Conservation (phyloP, 2,329 filamentous ascomycete genomes). For the Tolypocladium tundrense region DNA sequence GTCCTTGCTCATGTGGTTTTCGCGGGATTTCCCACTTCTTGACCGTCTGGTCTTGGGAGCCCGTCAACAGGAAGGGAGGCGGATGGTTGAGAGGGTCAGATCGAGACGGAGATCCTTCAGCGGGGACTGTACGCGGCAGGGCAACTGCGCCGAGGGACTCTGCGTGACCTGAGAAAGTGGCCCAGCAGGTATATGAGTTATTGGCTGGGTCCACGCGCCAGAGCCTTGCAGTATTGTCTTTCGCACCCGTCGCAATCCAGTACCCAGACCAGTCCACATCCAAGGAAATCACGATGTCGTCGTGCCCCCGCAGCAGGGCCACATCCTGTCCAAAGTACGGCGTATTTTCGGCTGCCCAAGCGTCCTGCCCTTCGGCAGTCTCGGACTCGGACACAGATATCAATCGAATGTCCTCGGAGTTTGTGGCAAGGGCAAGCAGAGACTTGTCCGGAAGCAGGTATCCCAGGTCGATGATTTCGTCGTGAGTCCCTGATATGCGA, state of each 20-base stretch:
- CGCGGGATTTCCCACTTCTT: conserved; percentile 83
- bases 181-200: conserved; percentile 68
- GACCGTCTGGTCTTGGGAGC: conserved; percentile 89
- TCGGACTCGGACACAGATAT: conserved; percentile 54
- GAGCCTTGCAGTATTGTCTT: conserved; percentile 87
- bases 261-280: conserved; percentile 95
- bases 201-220: conserved; percentile 77
- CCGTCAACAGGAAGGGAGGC: conserved; percentile 77
- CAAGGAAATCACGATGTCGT: conserved; percentile 90
- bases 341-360: conserved; percentile 16
- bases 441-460: conserved; percentile 75
- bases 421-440: conserved; percentile 81
- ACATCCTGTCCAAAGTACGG: conserved; percentile 85
- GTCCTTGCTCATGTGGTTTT: conserved; percentile 29
- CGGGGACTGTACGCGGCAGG: conserved; percentile 60
- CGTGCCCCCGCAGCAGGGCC: conserved; percentile 75
- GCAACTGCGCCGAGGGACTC: conserved; percentile 88
- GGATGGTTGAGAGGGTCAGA: conserved; percentile 68
- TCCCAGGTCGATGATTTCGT: conserved; percentile 91
- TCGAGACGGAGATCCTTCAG: conserved; percentile 58
- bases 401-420: conserved; percentile 85
- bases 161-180: conserved; percentile 80
- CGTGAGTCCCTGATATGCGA: conserved; percentile 89
- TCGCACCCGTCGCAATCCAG: conserved; percentile 92
- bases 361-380: conserved; percentile 8